Evolutionary conservation across 169 alveolate genomes (phyloP).

Genomic region (Sarcocystis neurona): DNA sequence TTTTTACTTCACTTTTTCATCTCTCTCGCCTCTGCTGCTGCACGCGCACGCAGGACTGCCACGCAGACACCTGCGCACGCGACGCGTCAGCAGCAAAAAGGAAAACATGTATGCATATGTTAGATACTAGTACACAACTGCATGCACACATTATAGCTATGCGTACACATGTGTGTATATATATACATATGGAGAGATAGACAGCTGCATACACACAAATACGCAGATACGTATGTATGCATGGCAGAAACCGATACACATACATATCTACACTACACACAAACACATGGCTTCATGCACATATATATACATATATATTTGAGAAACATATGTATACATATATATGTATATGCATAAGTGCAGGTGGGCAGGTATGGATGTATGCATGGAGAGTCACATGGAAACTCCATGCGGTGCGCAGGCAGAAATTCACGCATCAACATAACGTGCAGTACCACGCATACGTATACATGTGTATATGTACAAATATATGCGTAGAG

Average conservation of each 20-base stretch:
- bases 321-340: background rate
- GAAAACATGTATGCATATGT: background rate
- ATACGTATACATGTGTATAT: too few relatives aligned
- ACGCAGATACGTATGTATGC: background rate
- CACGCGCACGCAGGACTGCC: too few relatives aligned
- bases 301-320: background rate
- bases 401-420: too few relatives aligned
- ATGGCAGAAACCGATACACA: background rate
- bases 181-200: background rate
- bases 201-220: too few relatives aligned
- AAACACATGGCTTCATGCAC: background rate
- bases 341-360: background rate
- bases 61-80: too few relatives aligned
- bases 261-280: background rate
- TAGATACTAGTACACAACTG: background rate
- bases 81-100: background rate
- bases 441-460: too few relatives aligned
- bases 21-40: too few relatives aligned
- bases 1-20: too few relatives aligned
- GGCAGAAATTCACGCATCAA: too few relatives aligned
- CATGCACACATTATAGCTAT: background rate
- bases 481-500: too few relatives aligned
- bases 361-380: too few relatives aligned
- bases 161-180: background rate
- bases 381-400: too few relatives aligned